Base-by-base conservation (phyloP, 192 early-diverging fungal species). In the Coemansia erecta region DNA sequence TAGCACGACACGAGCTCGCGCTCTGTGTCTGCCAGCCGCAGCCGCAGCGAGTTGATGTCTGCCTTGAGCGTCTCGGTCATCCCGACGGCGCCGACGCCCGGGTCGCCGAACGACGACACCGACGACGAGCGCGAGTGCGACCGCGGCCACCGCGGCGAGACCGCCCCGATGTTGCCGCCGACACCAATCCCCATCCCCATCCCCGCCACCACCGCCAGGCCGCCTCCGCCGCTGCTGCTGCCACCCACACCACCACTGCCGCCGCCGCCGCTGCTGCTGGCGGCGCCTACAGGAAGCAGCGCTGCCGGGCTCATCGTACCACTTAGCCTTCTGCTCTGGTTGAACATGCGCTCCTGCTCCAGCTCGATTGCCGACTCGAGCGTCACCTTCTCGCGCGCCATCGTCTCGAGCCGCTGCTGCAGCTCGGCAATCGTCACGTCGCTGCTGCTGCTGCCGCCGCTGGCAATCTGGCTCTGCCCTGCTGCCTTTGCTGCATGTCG, bases 281-380 rank as follows among this genome's bases (percentile, higher is more conserved):
- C 28, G 10, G 21, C 47, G 18, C 55, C 60, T 26, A 45, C 44
- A 4, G 68, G 62, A 21, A 45, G 50, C 8, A 69, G 66, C n/a
- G 63, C 52, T 31, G 63, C 46, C 9, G 72, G 64, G 60, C 93
- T 90, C 33, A 94, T 58, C 47, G 90, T 90, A 48, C 92, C 91
- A 57, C 92, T 91, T 12, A 94, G 68, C 24, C 76, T 70, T 37
- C 76, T 60, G 48, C 47, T 64, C 59, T 87, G 81, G 70, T 96
- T 96, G 49, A 96, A 92, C 57, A 94, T 87, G 53, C 90, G 91
- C 73, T 95, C 92, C 64, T 94, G 91, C 60, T 94, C 92, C 65
- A 93, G 90, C 63, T 96, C 94, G 59, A 96, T 74, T 13, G 92
- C 88, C 54, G 85, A 85, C 56, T 96, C 94, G 81, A 96, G 85